These are phyloP conservation scores for Talaromyces sp. DNA, from an alignment of 2,329 filamentous ascomycete genomes.

Conservation along the genomic window DNA sequence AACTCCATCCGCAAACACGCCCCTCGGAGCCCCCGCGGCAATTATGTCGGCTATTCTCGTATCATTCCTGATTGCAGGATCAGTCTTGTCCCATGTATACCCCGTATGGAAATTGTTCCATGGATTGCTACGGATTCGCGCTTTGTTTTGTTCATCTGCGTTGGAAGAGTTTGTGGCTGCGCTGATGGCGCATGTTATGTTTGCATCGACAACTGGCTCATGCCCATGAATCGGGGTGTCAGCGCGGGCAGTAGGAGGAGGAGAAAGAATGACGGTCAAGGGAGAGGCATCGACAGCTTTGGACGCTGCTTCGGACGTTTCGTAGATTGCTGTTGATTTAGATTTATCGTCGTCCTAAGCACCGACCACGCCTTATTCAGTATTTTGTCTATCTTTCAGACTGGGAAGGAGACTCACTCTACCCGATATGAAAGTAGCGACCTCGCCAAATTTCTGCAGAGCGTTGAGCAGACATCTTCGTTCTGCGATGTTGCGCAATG, in stretches of 20 bases:
- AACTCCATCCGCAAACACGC: constrained; percentile 13
- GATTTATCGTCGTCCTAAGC: constrained; percentile 22
- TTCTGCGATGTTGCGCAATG: constrained; percentile 30
- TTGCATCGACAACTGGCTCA: neutral
- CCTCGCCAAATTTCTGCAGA: constrained; percentile 42
- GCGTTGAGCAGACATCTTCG: constrained; percentile 34
- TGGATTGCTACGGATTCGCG: neutral
- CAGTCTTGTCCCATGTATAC: neutral
- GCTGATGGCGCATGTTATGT: neutral
- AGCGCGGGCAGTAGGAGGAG: neutral
- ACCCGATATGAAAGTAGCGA: constrained; percentile 36
- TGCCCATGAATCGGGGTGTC: neutral
- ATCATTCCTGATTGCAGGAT: constrained; percentile 3
- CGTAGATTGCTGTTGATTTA: constrained; percentile 35
- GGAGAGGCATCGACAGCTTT: constrained; percentile 31
- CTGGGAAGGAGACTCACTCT: constrained; percentile 24
- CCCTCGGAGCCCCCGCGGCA: constrained; percentile 4
- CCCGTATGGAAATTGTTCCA: neutral
- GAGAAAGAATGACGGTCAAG: neutral
- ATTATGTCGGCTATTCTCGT: constrained; percentile 6
- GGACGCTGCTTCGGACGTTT: constrained; percentile 32
- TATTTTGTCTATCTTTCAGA: no score
- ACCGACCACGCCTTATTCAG: neutral
- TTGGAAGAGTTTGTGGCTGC: no score
- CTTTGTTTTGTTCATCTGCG: neutral